phyloP scores from a whole-genome alignment of 2,329 filamentous ascomycete species.

The Eutypa lata region DNA sequence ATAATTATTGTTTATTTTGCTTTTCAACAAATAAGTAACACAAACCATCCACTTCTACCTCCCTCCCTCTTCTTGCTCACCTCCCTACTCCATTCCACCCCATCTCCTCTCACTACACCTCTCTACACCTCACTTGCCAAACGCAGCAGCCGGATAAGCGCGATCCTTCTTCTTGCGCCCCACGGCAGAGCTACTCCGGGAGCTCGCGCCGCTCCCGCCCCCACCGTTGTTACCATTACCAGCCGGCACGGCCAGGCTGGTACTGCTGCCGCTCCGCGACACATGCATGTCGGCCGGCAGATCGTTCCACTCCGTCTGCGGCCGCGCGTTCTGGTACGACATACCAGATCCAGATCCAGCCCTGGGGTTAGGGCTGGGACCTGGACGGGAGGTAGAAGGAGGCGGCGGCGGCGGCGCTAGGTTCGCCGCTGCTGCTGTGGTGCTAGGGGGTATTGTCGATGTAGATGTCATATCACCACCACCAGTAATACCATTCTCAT shows the following conservation, averaged over 20 bases:
- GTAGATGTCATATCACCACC: neutral
- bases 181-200: conserved; percentile 51
- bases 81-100: too few species aligned
- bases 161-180: conserved; percentile 56
- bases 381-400: too few species aligned
- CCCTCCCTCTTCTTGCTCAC: too few species aligned
- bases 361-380: conserved; percentile 14
- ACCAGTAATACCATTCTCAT: neutral
- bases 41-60: too few species aligned
- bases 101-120: neutral
- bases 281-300: conserved; percentile 55
- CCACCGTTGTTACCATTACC: conserved; percentile 37
- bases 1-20: too few species aligned
- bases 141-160: conserved; percentile 61
- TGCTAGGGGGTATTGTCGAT: conserved; percentile 13
- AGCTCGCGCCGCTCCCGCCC: conserved; percentile 47
- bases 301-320: conserved; percentile 65
- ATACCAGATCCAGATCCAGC: conserved; percentile 21
- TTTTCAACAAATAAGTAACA: too few species aligned
- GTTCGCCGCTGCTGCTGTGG: conserved; percentile 28
- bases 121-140: conserved; percentile 37
- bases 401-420: conserved; percentile 16
- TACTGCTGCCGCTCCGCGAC: conserved; percentile 1
- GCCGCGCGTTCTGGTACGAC: conserved; percentile 58
- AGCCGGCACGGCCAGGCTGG: conserved; percentile 14